Base-by-base conservation (phyloP, 805 yeast genomes). In the Cyberlindnera maritima region DNA sequence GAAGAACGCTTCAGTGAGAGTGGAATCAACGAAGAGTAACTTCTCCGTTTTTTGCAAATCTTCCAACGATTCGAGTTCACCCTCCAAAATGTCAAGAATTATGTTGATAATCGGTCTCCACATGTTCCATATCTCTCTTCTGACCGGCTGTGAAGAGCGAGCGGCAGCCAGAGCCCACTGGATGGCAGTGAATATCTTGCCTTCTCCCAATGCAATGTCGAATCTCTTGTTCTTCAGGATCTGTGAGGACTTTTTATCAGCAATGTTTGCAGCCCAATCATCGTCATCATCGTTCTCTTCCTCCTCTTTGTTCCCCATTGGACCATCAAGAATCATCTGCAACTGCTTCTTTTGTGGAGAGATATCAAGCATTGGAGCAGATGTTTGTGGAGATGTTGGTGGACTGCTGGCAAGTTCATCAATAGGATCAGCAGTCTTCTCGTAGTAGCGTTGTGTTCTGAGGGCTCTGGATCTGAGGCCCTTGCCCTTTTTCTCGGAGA, bases 151-250 rank as follows among this genome's bases (percentile, higher is more conserved):
- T 9, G 44, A 46, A 0, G 55, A 49, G n/a, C 50, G 41, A 2
- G 66, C 7, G 55, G 39, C 67, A 62, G 23, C 56, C 25, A 66
- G 47, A 0, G 61, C 64, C 69, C 69, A 66, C 29, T 53, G 39
- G 13, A 63, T 54, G 1, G 60, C 65, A 5, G 44, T 46, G 65
- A 69, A 61, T 2, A 63, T 52, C 15, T 41, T 53, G 4, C 51
- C 54, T 4, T 46, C 44, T 14, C 49, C 37, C 15, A 64, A 41
- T 4, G 55, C 56, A 14, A 52, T 48, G 43, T 60, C 61, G 33
- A 65, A 55, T 40, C 64, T 52, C 17, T 55, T 54, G 38, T 62
- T 59, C 38, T 44, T 51, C 19, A 64, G 39, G 12, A 66, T 54
- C 14, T 47, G 53, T 2, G 49, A 49, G 0, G 65, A 46, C 18